Evolutionary conservation across 768 basidiomycete species (phyloP), one percentile per base, ranked within the genome.

Genomic region (Asterophora lycoperdoides): DNA sequence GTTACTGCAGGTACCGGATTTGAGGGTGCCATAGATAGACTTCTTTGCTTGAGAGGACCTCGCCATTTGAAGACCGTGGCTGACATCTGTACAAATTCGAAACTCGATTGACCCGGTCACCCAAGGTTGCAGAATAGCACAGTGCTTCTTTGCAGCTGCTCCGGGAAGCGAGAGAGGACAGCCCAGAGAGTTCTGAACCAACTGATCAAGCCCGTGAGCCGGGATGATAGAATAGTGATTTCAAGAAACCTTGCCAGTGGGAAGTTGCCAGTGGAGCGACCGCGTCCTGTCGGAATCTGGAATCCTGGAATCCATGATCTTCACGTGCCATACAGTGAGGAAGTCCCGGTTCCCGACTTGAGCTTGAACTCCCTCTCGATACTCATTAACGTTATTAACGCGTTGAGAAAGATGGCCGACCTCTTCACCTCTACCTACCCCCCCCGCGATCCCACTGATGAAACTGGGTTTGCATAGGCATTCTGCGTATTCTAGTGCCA

Each of bases 371-470:
- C 6, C 23, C 23, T 3, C 3, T 23, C 23, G 23, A 23, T 6
- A 6, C 6, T 23, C 23, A 23, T 23, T 23, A n/a, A n/a, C n/a
- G n/a, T n/a, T 13, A 6, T 18, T 37, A n/a, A 37, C 4, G 1
- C 20, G 8, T 26, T 6, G 20, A 30, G 18, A 29, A 14, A 17
- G n/a, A 49, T 49, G 48, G 18, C 28, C 23, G 15, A 18, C 41
- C 51, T 49, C 59, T 83, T 80, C 60, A 61, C 70, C 33, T 63
- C 84, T 23, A 78, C 85, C 3, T 80, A 77, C 58, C 75, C 79
- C 2, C 84, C 89, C 0, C 88, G 84, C 58, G 86, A 90, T 65
- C 88, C 88, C 7, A 78, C 74, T 1, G 89, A 90, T 63, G 81
- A 68, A 63, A 57, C 69, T 20, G 72, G 85, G 87, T 86, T 60